Evolutionary conservation across 805 yeast species (phyloP), one percentile per base, ranked within the genome.

Genomic region (Pichia nanzhaoensis): DNA sequence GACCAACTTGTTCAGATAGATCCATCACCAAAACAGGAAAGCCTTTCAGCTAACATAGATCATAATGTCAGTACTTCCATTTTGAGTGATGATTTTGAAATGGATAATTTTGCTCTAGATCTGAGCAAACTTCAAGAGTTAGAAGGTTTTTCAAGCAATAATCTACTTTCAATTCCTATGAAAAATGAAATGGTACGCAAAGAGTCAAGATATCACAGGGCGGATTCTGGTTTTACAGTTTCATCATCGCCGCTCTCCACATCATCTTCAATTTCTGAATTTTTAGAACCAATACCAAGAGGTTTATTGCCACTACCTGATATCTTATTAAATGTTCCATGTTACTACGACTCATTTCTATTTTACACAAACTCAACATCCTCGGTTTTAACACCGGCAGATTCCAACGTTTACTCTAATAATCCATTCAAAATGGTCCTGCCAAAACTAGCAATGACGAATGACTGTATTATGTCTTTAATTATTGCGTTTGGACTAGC

Each of bases 401-500:
- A 86, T 9, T 66, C 74, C 3, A 57, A 67, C 7, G 55, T 72
- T 2, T 80, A 80, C 54, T 77, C 75, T 14, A 80, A 82, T 53
- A 84, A 84, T 53, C 95, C 95, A 0, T 84, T 83, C 63, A 72
- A 73, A 48, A 71, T 71, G 12, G 65, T 82, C 7, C 60, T 85
- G 12, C 91, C 93, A 0, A 75, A 74, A 52, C 69, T 84, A 73
- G 88, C 91, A 1, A 66, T 80, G 70, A 68, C 70, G 20, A 69
- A 74, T 47, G 75, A 77, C 4, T 74, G 84, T 0, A 58, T 84
- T 14, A 60, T 82, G 51, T 71, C 84, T 1, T 65, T 83, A 1
- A 49, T 83, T 13, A 59, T 83, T 24, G 77, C 78, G 1, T 72
- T 72, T 52, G 74, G 76, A 5, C 65, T 73, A 1, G 58, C 68